A percentile compares a stretch with the other conserved stretches of the same genome.
Conservation (phyloP, 768 basidiomycete genomes). For the Collybia sordida region DNA sequence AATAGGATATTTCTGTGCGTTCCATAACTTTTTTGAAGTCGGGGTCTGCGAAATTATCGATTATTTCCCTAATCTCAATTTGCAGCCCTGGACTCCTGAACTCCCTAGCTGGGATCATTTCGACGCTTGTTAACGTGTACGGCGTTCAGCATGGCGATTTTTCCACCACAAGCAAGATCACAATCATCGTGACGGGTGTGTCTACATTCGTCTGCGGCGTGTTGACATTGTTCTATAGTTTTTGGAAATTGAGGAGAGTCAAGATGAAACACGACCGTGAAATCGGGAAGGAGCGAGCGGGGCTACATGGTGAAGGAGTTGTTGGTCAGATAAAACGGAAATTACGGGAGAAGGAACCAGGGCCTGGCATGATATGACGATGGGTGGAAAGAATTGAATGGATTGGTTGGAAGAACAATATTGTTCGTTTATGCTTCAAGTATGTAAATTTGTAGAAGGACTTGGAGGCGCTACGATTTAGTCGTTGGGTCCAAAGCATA, state of each 20-base stretch:
- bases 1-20: constrained; percentile 58
- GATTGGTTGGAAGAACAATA: neutral
- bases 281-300: constrained; percentile 41
- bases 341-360: constrained; percentile 7
- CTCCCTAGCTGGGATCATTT: constrained; percentile 55
- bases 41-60: neutral
- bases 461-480: too few relatives aligned
- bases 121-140: constrained; percentile 51
- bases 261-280: constrained; percentile 40
- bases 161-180: constrained; percentile 40
- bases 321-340: constrained; percentile 21
- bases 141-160: constrained; percentile 48
- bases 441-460: neutral
- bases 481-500: too few relatives aligned
- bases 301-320: constrained; percentile 44
- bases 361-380: constrained; percentile 5
- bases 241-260: constrained; percentile 43
- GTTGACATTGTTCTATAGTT: constrained; percentile 38
- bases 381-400: neutral
- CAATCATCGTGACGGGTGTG: constrained; percentile 45
- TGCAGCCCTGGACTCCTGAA: constrained; percentile 56
- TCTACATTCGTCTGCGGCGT: constrained; percentile 40
- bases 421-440: neutral
- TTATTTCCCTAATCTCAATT: neutral
- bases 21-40: neutral